A percentile compares a stretch with the other conserved stretches of the same genome.
Conservation (phyloP, 192 early-diverging fungal genomes). For the Gamsiella multidivaricata region DNA sequence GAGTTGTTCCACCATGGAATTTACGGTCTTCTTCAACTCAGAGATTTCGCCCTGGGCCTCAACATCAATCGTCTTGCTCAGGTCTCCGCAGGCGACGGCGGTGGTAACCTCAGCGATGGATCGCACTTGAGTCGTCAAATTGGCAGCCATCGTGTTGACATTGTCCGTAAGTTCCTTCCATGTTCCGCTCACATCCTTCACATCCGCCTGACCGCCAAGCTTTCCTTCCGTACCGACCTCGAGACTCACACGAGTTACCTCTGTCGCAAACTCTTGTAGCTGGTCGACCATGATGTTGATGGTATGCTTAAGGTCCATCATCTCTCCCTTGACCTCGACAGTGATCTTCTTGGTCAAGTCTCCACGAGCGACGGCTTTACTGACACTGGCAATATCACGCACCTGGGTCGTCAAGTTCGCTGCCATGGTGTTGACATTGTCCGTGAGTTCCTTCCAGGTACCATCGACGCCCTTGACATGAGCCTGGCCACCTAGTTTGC, state of each 20-base stretch:
- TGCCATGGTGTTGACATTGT: no score
- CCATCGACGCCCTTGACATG: no score
- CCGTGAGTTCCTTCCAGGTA: no score
- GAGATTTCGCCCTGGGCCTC: constrained; percentile 69
- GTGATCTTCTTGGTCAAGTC: no score
- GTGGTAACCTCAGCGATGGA: constrained; percentile 60
- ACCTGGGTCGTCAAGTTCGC: no score
- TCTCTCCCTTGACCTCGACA: constrained; percentile 38
- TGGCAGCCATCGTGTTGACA: constrained; percentile 78
- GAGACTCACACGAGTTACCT: no score
- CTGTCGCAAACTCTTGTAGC: constrained; percentile 70
- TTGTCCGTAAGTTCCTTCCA: constrained; percentile 81
- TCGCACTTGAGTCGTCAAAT: constrained; percentile 78
- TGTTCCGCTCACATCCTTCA: constrained; percentile 71
- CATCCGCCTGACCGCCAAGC: no score
- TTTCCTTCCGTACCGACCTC: no score
- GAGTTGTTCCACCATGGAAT: constrained; percentile 76
- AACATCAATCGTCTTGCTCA: constrained; percentile 63
- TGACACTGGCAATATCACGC: no score
- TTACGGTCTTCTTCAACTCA: constrained; percentile 70
- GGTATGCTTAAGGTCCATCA: constrained; percentile 5
- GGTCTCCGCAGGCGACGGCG: constrained; percentile 11
- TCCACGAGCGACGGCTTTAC: no score
- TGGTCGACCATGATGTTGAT: constrained; percentile 79
- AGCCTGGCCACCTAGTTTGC: no score